Evolutionary conservation across 164 flowering plant species (phyloP), one percentile per base, ranked within the genome.

Genomic region (Vitis cinerea): DNA sequence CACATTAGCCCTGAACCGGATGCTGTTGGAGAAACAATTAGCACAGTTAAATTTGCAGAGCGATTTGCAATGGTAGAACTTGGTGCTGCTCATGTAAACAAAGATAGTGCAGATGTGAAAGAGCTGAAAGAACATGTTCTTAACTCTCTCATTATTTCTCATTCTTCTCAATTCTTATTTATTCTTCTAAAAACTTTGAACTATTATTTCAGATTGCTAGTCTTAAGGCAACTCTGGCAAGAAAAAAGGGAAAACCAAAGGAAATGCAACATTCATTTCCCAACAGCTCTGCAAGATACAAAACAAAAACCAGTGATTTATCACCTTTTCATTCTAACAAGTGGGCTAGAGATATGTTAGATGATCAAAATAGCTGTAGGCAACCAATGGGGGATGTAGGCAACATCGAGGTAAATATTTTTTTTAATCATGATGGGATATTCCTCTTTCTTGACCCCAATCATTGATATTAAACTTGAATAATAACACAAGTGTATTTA

Each of bases 1-100:
- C 97, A 94, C 79, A 88, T 92, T 70, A 90, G 95, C 81, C 98
- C 98, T 55, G 98, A 83, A 72, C 67, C 77, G 29, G 82, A 88
- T 78, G 90, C 91, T 37, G 51, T 82, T 51, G 92, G 90, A 63
- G 95, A 90, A 77, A 88, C 92, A 57, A 72, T 88, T 66, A 90
- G 95, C 73, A 90, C 95, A 19, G 83, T 90, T 59, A 90, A 90
- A 73, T 90, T 90, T 80, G 95, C 92, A 5, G 95, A 90, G 75
- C 80, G 95, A 27, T 92, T 90, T 49, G 83, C 95, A 3, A 81
- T 88, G 2, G 79, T 88, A 51, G 92, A 88, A 67, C 88, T 86
- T 61, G 92, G 92, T 48, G 85, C 88, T 75, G 90, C 91, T 71
- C 67, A 73, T 63, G 84, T 82, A 9, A 85, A 87, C 77, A 87